Conservation (phyloP, 2,329 filamentous ascomycete species). For the Exophiala dermatitidis region DNA sequence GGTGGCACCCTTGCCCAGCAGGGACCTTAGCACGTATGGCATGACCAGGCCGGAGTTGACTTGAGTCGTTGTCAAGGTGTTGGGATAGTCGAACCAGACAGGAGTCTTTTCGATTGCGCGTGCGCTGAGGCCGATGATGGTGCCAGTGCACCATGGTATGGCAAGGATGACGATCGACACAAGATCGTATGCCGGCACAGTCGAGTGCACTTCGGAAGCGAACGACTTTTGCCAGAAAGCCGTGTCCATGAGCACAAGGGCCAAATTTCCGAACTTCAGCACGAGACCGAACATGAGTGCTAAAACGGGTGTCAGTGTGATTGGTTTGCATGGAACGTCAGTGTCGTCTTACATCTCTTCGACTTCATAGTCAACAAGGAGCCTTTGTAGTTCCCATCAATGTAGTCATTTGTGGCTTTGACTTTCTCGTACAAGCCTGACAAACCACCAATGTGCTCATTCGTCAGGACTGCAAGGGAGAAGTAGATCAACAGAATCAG, state of each 20-base stretch:
- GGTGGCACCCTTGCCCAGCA: constrained; percentile 40
- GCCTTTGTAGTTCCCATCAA: constrained; percentile 43
- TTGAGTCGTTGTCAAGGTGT: constrained; percentile 35
- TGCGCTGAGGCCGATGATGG: constrained; percentile 41
- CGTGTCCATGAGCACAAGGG: constrained; percentile 47
- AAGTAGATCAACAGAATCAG: constrained; percentile 42
- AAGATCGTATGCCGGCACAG: constrained; percentile 44
- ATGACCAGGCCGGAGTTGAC: constrained; percentile 43
- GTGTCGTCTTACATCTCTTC: constrained; percentile 23
- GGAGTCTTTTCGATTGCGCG: constrained; percentile 43
- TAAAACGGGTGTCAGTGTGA: constrained; percentile 5
- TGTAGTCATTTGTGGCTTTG: constrained; percentile 38
- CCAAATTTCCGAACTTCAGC: constrained; percentile 45
- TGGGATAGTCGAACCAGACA: constrained; percentile 41
- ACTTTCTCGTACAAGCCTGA: constrained; percentile 32
- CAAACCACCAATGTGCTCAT: constrained; percentile 11
- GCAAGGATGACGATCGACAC: constrained; percentile 42
- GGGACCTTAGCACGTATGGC: constrained; percentile 41
- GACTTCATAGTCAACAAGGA: constrained; percentile 46
- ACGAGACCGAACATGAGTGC: constrained; percentile 41
- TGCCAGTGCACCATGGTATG: constrained; percentile 44
- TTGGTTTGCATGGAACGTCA: too few species aligned
- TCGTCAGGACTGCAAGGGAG: constrained; percentile 8
- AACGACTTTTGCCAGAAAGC: constrained; percentile 50
- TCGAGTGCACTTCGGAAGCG: constrained; percentile 42